Evolutionary conservation across 2,329 filamentous ascomycete genomes (phyloP).

Genomic region (Fusarium agapanthi): DNA sequence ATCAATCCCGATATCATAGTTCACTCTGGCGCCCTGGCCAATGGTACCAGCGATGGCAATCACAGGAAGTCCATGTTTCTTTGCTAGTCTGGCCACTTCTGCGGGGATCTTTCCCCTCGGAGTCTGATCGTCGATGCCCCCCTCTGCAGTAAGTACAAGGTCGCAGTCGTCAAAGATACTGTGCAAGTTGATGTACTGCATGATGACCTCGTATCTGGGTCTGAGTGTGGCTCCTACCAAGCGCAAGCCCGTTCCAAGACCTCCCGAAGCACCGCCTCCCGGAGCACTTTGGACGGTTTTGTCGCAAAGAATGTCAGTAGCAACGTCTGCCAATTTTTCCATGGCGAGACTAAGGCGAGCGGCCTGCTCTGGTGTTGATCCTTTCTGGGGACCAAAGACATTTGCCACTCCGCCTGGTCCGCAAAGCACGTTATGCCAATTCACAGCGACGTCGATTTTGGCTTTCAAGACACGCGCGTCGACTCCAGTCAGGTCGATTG

Average conservation of each 20-base stretch:
- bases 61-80: conserved; percentile 55
- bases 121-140: conserved; percentile 61
- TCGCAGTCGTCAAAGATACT: conserved; percentile 57
- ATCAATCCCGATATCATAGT: conserved; percentile 48
- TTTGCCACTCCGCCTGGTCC: conserved; percentile 58
- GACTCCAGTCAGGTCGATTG: conserved; percentile 51
- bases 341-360: conserved; percentile 53
- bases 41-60: conserved; percentile 51
- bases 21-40: conserved; percentile 45
- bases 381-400: conserved; percentile 62
- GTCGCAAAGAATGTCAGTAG: conserved; percentile 45
- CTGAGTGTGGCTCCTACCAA: conserved; percentile 56
- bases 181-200: conserved; percentile 59
- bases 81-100: conserved; percentile 59
- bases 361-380: conserved; percentile 54
- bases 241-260: conserved; percentile 60
- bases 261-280: conserved; percentile 61
- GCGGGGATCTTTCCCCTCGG: conserved; percentile 62
- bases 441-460: conserved; percentile 60
- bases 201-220: conserved; percentile 59
- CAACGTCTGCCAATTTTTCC: conserved; percentile 51
- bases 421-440: conserved; percentile 61
- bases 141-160: conserved; percentile 62
- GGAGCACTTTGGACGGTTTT: conserved; percentile 49
- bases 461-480: conserved; percentile 40